Evolutionary conservation across 306 rosid species (phyloP).

Genomic region (Dalbergia cultrata): DNA sequence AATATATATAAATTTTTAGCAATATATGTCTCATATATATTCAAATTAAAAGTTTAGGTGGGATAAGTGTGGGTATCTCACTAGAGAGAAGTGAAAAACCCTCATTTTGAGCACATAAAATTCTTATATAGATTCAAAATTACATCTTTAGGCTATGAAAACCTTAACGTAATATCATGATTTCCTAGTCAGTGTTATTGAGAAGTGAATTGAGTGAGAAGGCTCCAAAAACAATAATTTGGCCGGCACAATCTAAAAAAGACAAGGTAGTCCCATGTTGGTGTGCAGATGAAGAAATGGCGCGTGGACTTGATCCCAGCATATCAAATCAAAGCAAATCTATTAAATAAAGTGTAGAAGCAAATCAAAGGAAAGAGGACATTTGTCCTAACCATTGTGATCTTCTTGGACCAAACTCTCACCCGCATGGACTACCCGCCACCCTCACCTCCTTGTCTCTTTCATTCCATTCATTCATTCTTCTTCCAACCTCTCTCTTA

Average conservation of each 20-base stretch:
- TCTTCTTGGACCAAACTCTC: conserved; percentile 47
- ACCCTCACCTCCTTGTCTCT: conserved; percentile 50
- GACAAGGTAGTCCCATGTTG: conserved; percentile 15
- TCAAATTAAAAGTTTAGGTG: no score
- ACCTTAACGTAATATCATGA: neutral
- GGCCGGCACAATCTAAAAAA: conserved; percentile 32
- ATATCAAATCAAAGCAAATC: neutral
- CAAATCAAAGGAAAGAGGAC: conserved; percentile 38
- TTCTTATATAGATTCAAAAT: no score
- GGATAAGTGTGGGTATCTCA: no score
- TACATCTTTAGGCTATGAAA: no score
- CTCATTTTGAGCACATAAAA: no score
- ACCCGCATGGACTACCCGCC: conserved; percentile 52
- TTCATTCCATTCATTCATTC: neutral
- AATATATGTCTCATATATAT: no score
- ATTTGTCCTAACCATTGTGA: conserved; percentile 48
- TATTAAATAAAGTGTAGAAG: neutral
- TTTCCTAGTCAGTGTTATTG: neutral
- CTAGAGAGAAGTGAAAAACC: no score
- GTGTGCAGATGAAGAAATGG: conserved; percentile 42
- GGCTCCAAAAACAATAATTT: conserved; percentile 23
- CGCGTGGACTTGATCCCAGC: conserved; percentile 51
- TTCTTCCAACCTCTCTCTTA: neutral
- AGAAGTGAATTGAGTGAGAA: conserved; percentile 16
- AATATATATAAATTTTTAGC: no score